A percentile compares a stretch with the other conserved stretches of the same genome.
These are phyloP conservation scores for Magnaporthiopsis rhizophila DNA, from an alignment of 2,329 filamentous ascomycete species.

Conservation along the genomic window DNA sequence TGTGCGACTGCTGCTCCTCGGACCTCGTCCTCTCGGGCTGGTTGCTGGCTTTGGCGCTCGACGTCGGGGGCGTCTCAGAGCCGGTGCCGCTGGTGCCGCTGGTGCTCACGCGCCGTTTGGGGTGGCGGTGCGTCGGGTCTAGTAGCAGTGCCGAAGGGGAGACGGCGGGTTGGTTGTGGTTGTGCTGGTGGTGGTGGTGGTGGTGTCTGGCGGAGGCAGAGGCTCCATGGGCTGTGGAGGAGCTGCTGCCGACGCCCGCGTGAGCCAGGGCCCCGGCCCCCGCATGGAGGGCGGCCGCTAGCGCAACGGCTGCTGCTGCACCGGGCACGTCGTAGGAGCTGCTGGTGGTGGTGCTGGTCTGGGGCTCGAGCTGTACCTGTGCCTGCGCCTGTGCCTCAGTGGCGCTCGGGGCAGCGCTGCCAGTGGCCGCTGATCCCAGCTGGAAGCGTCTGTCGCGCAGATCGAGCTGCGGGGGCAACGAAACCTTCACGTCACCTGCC, in stretches of 20 bases:
- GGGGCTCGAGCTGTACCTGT: too few species aligned
- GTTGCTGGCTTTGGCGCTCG: too few species aligned
- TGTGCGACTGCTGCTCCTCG: too few species aligned
- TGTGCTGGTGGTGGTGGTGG: not conserved
- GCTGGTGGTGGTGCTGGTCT: too few species aligned
- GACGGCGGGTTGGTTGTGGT: not conserved
- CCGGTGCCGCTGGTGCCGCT: not conserved
- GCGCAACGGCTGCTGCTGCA: constrained; percentile 1
- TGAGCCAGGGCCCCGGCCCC: not conserved
- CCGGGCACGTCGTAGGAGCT: too few species aligned
- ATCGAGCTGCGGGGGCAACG: constrained; percentile 8
- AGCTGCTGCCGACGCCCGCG: too few species aligned
- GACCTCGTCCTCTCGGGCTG: too few species aligned
- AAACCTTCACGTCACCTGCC: constrained; percentile 7
- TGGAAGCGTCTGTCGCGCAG: constrained; percentile 9
- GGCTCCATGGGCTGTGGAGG: not conserved
- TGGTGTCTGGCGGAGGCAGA: not conserved
- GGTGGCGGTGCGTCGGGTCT: not conserved
- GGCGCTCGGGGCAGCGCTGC: not conserved
- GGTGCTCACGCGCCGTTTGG: not conserved
- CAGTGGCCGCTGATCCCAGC: constrained; percentile 1
- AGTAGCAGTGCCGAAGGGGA: not conserved
- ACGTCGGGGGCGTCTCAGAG: not conserved
- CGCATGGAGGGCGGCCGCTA: not conserved
- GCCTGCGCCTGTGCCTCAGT: too few species aligned